phyloP scores from a whole-genome alignment of 208 protist species.

The Leishmania guyanensis region DNA sequence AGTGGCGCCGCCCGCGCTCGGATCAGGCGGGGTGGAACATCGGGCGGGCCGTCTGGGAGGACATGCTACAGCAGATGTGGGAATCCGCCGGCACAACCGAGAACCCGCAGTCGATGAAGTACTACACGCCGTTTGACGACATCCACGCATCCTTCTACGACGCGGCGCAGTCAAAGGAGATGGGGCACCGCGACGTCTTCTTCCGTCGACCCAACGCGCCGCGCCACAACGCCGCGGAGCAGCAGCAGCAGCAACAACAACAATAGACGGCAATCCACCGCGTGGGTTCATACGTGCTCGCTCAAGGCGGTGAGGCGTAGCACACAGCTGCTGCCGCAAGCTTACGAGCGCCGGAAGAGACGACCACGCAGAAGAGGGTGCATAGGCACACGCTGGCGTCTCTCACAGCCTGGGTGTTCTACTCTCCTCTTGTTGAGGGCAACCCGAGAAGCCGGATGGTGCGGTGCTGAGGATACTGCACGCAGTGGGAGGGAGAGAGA shows the following conservation, averaged over 20 bases:
- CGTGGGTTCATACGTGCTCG: not conserved
- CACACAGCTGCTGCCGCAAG: not conserved
- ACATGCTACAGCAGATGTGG: constrained; percentile 88
- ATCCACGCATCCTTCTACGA: constrained; percentile 83
- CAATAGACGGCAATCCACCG: not conserved
- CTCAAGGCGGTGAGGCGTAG: not conserved
- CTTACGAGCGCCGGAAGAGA: not conserved
- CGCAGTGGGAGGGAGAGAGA: not conserved
- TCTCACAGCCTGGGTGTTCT: not conserved
- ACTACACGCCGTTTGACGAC: constrained; percentile 90
- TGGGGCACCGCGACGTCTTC: constrained; percentile 90
- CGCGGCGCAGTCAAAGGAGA: constrained; percentile 82
- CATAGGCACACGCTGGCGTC: not conserved
- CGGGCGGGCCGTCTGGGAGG: constrained; percentile 84
- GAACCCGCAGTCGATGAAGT: constrained; percentile 92
- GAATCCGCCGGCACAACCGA: constrained; percentile 81
- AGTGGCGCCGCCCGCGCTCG: constrained; percentile 83
- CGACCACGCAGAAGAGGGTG: not conserved
- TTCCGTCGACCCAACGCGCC: constrained; percentile 84
- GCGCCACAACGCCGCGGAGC: constrained; percentile 82
- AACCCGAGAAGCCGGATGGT: not conserved
- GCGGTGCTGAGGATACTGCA: not conserved
- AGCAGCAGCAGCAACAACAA: not conserved
- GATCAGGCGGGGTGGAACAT: constrained; percentile 87
- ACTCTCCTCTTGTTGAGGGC: not conserved